Percentiles rank a stretch among this genome's conserved stretches.
Conservation (phyloP, 257 asterid genomes). For the Forsythia suspensa region DNA sequence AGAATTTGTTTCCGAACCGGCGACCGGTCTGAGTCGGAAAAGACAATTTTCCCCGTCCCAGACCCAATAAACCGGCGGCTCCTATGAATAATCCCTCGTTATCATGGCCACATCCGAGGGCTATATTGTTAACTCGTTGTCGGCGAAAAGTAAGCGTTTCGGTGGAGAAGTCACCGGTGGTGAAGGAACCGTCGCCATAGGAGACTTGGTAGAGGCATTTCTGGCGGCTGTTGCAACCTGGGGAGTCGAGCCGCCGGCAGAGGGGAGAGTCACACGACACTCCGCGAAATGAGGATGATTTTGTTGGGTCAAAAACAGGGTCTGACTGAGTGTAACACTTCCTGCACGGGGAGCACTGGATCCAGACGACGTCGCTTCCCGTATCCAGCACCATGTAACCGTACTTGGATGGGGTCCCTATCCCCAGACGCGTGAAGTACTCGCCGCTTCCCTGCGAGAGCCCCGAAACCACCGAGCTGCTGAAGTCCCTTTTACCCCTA, state of each 20-base stretch:
- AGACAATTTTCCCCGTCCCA: slow-evolving; percentile 77
- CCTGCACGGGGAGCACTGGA: slow-evolving; percentile 83
- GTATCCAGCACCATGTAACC: slow-evolving; percentile 84
- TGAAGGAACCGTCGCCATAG: slow-evolving; percentile 87
- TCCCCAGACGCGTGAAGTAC: slow-evolving; percentile 92
- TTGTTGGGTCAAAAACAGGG: slow-evolving; percentile 70
- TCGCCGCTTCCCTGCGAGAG: slow-evolving; percentile 87
- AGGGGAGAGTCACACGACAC: slow-evolving; percentile 61
- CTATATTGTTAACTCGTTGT: slow-evolving; percentile 41
- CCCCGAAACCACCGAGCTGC: slow-evolving; percentile 72
- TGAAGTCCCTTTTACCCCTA: slow-evolving; percentile 39
- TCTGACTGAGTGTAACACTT: slow-evolving; percentile 80
- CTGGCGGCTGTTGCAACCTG: slow-evolving; percentile 58
- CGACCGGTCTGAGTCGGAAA: slow-evolving; percentile 68
- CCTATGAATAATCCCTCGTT: slow-evolving; percentile 85
- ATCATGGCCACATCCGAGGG: slow-evolving; percentile 88
- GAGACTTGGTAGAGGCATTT: slow-evolving; percentile 80
- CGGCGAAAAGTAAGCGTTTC: slow-evolving; percentile 81
- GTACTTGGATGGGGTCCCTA: slow-evolving; percentile 71
- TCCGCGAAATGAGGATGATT: slow-evolving; percentile 47
- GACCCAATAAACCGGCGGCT: slow-evolving; percentile 83
- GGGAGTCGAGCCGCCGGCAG: slow-evolving; percentile 65
- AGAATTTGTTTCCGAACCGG: slow-evolving; percentile 63
- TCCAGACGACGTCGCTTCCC: slow-evolving; percentile 88
- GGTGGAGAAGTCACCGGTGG: slow-evolving; percentile 80